These are phyloP conservation scores for Aspergillus fischeri DNA, from an alignment of 2,329 filamentous ascomycete genomes.

Conservation along the genomic window DNA sequence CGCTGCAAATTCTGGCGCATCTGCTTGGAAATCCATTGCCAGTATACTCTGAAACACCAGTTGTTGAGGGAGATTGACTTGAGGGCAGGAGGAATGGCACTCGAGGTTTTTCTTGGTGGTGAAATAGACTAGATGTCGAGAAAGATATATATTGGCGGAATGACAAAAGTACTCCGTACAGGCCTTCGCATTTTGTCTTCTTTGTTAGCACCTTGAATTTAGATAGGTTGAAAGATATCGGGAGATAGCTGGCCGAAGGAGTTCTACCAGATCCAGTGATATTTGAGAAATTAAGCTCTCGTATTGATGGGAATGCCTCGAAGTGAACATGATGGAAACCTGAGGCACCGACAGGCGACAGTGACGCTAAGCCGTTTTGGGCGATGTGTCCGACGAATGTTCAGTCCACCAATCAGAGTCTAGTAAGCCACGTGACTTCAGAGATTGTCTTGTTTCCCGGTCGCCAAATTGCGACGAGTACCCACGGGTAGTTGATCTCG, in stretches of 20 bases:
- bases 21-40: slow-evolving; percentile 16
- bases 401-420: not conserved
- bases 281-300: not conserved
- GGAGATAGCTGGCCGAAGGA: too few species aligned
- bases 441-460: not conserved
- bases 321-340: not conserved
- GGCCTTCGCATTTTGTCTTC: too few species aligned
- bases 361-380: not conserved
- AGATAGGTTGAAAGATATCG: too few species aligned
- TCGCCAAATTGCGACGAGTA: not conserved
- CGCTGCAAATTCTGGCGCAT: slow-evolving; percentile 44
- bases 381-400: too few species aligned
- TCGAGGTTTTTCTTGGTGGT: not conserved
- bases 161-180: too few species aligned
- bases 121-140: not conserved
- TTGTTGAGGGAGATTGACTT: not conserved
- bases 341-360: not conserved
- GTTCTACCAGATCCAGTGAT: too few species aligned
- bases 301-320: not conserved
- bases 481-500: not conserved
- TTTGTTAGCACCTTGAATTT: too few species aligned
- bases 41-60: slow-evolving; percentile 3
- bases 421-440: not conserved
- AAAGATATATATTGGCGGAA: not conserved
- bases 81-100: not conserved